Conservation (phyloP, 1,139 yeast species). For the Candida frijolesensis region DNA sequence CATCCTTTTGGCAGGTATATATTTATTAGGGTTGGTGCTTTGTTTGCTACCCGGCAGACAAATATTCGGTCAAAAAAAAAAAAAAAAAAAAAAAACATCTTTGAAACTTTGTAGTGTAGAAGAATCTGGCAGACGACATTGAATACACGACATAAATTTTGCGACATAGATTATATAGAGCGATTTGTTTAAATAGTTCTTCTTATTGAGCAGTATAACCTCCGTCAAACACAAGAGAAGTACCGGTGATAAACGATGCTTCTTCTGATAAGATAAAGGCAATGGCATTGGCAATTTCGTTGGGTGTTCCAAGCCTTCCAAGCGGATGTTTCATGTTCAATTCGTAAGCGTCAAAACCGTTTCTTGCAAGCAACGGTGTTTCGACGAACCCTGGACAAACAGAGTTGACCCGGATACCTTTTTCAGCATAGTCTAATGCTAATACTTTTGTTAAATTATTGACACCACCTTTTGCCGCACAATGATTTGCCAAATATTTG, state of each 20-base stretch:
- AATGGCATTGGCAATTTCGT: slow-evolving; percentile 49
- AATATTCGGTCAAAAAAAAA: background rate
- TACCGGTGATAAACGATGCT: slow-evolving; percentile 42
- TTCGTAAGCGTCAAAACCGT: slow-evolving; percentile 18
- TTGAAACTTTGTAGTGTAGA: background rate
- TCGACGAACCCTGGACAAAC: slow-evolving; percentile 26
- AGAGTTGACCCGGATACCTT: slow-evolving; percentile 19
- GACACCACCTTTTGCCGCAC: slow-evolving; percentile 20
- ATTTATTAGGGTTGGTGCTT: background rate
- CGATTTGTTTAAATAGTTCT: no score
- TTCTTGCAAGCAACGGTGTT: slow-evolving; percentile 31
- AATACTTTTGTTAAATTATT: slow-evolving; percentile 17
- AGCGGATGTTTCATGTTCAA: slow-evolving; percentile 36
- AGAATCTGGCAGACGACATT: background rate
- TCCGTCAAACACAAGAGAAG: slow-evolving; percentile 32
- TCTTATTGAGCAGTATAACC: slow-evolving; percentile 43
- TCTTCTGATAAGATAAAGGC: slow-evolving; percentile 46
- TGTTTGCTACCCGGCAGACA: background rate
- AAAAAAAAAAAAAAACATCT: background rate
- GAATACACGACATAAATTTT: background rate
- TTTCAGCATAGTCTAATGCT: slow-evolving; percentile 18
- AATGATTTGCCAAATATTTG: slow-evolving; percentile 59
- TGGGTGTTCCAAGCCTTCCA: slow-evolving; percentile 43
- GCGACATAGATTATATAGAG: background rate
- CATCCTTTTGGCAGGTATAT: slow-evolving; percentile 23